phyloP scores from a whole-genome alignment of 2,329 filamentous ascomycete genomes.

The Biscogniauxia sp. region DNA sequence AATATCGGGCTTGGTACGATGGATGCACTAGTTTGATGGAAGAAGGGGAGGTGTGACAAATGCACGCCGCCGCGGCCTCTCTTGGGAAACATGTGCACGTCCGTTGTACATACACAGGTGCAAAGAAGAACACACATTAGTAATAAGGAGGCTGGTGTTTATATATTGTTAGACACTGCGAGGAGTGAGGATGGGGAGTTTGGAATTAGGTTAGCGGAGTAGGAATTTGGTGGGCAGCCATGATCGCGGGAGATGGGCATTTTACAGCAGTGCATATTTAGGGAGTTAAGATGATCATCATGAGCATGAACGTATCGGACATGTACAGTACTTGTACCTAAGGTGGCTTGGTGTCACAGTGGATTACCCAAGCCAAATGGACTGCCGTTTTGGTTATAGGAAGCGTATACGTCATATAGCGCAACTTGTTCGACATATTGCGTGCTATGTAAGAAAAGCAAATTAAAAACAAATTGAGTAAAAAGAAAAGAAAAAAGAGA shows the following conservation, averaged over 20 bases:
- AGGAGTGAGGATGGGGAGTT: background rate
- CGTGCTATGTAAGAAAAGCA: constrained; percentile 1
- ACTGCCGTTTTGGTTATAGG: background rate
- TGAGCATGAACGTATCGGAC: background rate
- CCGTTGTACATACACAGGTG: background rate
- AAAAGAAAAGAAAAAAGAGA: too few species aligned
- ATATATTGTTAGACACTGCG: background rate
- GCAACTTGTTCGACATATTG: constrained; percentile 7
- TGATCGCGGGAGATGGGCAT: background rate
- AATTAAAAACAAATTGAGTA: background rate
- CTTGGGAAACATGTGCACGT: too few species aligned
- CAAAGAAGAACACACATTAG: background rate
- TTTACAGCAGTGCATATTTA: background rate
- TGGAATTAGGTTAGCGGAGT: background rate
- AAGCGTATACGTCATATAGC: background rate
- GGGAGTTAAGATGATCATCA: background rate
- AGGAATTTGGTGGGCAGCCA: background rate
- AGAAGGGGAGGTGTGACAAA: background rate
- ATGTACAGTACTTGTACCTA: background rate
- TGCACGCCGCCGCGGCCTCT: background rate
- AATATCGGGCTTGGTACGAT: background rate
- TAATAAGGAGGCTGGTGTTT: background rate
- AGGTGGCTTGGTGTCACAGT: background rate
- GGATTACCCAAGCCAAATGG: background rate
- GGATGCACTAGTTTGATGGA: background rate